Evolutionary conservation across 495 filamentous ascomycete genomes (phyloP), one percentile per base, ranked within the genome.

Genomic region (Darksidea phi): DNA sequence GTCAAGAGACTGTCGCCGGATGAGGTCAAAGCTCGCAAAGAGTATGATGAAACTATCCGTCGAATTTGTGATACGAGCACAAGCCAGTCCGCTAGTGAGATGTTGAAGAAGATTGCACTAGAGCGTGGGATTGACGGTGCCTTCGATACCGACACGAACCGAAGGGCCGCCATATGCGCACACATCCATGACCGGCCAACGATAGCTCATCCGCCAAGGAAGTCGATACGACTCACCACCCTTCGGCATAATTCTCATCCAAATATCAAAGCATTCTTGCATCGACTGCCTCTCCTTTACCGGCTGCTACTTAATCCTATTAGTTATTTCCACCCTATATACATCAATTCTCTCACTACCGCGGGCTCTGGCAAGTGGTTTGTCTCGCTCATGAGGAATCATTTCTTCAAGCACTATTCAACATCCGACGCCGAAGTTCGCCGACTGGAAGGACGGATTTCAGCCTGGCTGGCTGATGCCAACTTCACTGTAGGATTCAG

Each of bases 351-450:
- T 0, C 63, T 76, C 36, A 74, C 63, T n/a, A 61, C 63, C 0
- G 72, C 71, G 1, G 70, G 66, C 12, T 74, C 74, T 15, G 74
- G 74, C 12, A 52, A 54, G 28, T 76, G 70, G 67, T 67, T 73
- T 21, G 59, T 70, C 1, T 50, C 49, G 8, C 58, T 76, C 43
- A 64, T 76, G 43, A 49, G 67, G 12, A 37, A 67, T 8, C 54
- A 76, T 26, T 53, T 76, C 28, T 75, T 76, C 67, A 67, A 72
- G 58, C 62, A 71, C 25, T 75, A 74, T 51, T 48, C 62, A 0
- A 61, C 57, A 2, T 43, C 57, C 21, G 67, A 68, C 43, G 25
- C 57, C 2, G 70, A 74, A n/a, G 61, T 76, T 47, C 53, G 67
- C 23, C 58, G 60, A 1, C 62, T 76, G 2, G 67, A 72, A 57